Percentiles rank a stretch among this genome's conserved stretches.
Conservation (phyloP, 2,329 filamentous ascomycete species). For the Alternaria triticimaculans region DNA sequence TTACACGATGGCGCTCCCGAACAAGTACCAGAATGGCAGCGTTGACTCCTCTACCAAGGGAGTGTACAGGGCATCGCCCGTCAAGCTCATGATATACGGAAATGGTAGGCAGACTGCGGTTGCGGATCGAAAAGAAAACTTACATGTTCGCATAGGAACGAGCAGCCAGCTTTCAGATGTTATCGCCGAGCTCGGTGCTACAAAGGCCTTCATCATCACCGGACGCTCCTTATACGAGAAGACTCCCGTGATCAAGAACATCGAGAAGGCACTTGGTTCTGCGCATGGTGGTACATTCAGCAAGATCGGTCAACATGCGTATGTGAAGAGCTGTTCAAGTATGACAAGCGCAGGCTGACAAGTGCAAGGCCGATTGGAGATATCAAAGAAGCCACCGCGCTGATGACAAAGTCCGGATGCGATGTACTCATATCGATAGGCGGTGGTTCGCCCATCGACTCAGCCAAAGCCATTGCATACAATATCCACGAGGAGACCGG, state of each 20-base stretch:
- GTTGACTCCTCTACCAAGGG: constrained; percentile 43
- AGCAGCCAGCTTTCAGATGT: constrained; percentile 42
- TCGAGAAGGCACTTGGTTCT: constrained; percentile 57
- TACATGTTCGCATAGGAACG: constrained; percentile 30
- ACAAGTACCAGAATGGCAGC: constrained; percentile 43
- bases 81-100: constrained; percentile 49
- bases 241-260: constrained; percentile 60
- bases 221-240: constrained; percentile 61
- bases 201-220: constrained; percentile 64
- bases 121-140: background rate
- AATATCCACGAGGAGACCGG: constrained; percentile 48
- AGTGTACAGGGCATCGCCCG: constrained; percentile 45
- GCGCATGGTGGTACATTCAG: constrained; percentile 62
- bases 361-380: constrained; percentile 40
- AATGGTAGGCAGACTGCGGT: constrained; percentile 26
- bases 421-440: constrained; percentile 46
- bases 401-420: constrained; percentile 47
- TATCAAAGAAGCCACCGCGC: constrained; percentile 43
- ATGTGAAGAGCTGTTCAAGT: constrained; percentile 30
- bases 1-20: constrained; percentile 39
- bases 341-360: constrained; percentile 13
- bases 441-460: constrained; percentile 62
- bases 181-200: constrained; percentile 41
- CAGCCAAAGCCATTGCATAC: constrained; percentile 49
- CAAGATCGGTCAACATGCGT: constrained; percentile 63